Conservation (phyloP, 2,329 filamentous ascomycete genomes). For the Xylaria sp. region DNA sequence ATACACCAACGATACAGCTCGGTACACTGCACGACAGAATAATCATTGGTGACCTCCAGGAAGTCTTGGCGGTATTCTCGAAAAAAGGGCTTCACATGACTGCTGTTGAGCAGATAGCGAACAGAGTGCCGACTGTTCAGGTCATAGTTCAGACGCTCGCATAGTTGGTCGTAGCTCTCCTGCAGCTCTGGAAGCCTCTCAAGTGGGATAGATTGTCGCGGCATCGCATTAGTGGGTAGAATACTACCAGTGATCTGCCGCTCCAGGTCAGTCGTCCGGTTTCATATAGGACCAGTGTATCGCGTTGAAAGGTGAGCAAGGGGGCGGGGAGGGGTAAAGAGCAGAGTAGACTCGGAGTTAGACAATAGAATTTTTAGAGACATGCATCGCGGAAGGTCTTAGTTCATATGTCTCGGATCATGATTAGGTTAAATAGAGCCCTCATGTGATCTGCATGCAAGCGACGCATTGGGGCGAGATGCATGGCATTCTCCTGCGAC, state of each 20-base stretch:
- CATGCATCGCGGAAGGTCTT: slow-evolving; percentile 13
- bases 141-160: slow-evolving; percentile 44
- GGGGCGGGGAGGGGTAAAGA: neutral
- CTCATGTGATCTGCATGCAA: slow-evolving; percentile 4
- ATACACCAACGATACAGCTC: slow-evolving; percentile 40
- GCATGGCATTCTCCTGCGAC: slow-evolving; percentile 5
- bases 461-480: slow-evolving; percentile 30
- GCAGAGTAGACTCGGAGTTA: slow-evolving; percentile 9
- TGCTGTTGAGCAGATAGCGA: slow-evolving; percentile 41
- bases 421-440: slow-evolving; percentile 20
- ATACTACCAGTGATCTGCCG: too few species aligned
- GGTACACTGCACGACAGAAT: slow-evolving; percentile 40
- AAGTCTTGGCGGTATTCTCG: slow-evolving; percentile 47
- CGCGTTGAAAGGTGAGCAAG: neutral
- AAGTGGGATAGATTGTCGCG: slow-evolving; percentile 36
- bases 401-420: slow-evolving; percentile 9
- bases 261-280: too few species aligned
- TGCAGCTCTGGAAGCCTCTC: slow-evolving; percentile 39
- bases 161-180: slow-evolving; percentile 41
- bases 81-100: slow-evolving; percentile 46
- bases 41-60: slow-evolving; percentile 39
- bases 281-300: neutral
- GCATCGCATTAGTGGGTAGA: slow-evolving; percentile 30
- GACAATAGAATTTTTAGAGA: slow-evolving; percentile 26
- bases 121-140: slow-evolving; percentile 38